These are phyloP conservation scores for Heliophila coronopifolia DNA, from an alignment of 441 rosid genomes.

Conservation along the genomic window DNA sequence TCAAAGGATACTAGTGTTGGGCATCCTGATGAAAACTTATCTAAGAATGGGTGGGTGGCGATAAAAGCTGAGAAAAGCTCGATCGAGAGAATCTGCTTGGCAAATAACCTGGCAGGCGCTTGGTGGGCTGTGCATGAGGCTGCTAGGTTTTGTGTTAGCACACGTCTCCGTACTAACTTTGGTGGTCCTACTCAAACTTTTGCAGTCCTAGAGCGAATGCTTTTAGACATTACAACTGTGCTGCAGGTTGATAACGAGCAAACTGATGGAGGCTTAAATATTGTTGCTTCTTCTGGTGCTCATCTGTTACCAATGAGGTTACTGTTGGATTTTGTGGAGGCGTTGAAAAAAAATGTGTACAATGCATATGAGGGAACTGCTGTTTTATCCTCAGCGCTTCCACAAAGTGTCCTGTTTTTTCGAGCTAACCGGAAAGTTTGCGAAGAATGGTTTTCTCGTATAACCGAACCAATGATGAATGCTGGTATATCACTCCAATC, in stretches of 20 bases:
- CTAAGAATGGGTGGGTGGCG: slow-evolving; percentile 48
- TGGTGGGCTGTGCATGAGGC: slow-evolving; percentile 99
- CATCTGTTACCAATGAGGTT: slow-evolving; percentile 95
- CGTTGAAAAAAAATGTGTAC: slow-evolving; percentile 87
- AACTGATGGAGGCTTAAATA: slow-evolving; percentile 70
- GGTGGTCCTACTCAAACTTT: slow-evolving; percentile 99
- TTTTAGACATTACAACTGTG: slow-evolving; percentile 79
- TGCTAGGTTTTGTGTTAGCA: slow-evolving; percentile 79
- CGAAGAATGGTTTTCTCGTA: slow-evolving; percentile 99
- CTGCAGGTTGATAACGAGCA: slow-evolving; percentile 79
- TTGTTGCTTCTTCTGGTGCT: slow-evolving; percentile 85
- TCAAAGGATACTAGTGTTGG: slow-evolving; percentile 42
- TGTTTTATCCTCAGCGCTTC: slow-evolving; percentile 61
- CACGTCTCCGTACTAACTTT: slow-evolving; percentile 92
- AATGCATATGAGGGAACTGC: slow-evolving; percentile 96
- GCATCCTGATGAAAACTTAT: slow-evolving; percentile 59
- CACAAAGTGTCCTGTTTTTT: slow-evolving; percentile 80
- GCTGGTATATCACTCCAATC: slow-evolving; percentile 90
- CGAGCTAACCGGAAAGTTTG: slow-evolving; percentile 96
- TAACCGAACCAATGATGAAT: slow-evolving; percentile 98
- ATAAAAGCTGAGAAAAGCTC: slow-evolving; percentile 57
- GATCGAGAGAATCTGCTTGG: slow-evolving; percentile 69
- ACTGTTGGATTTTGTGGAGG: slow-evolving; percentile 90
- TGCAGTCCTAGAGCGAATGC: slow-evolving; percentile 98
- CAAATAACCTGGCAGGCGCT: slow-evolving; percentile 81